Base-by-base conservation (phyloP, 768 basidiomycete genomes). In the Amanita brunnescens region DNA sequence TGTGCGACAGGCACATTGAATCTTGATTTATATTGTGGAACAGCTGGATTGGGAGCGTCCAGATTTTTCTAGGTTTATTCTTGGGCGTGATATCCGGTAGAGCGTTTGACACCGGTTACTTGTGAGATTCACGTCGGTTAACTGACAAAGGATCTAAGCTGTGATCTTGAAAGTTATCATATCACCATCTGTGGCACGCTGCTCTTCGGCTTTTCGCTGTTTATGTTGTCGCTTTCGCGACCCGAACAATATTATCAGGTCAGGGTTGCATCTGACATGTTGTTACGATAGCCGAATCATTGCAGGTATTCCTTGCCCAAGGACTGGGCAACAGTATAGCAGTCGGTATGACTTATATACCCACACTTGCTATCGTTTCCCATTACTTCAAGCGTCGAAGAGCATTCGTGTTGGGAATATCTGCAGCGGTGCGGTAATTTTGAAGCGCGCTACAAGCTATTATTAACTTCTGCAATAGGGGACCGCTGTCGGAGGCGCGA, bases 401-500 rank as follows among this genome's bases (percentile, higher is more conserved):
- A 16, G 59, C 69, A 7, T 49, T 70, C 3, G 68, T 66, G 6
- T 62, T 70, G 44, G 70, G 70, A 13, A 54, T 71, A 33, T 66
- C 63, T 18, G 64, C 67, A 16, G 61, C 70, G 13, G 71, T 67
- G 48, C 50, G 53, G 51, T 7, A 5, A 2, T 21, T 14, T 24
- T 12, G 16, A 24, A 37, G 12, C 6, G 13, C 35, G 55, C 21
- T 12, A 14, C 23, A 26, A 34, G 7, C 26, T 29, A 5, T 47
- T 35, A 20, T 16, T 44, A 39, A 24, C 16, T 23, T 12, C 18
- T 40, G 24, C 33, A 54, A 46, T 54, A 74, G 71, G 72, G 73
- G 4, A 71, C 80, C n/a, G 79, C 76, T 14, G 59, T 81, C 10
- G 83, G 84, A 2, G 81, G 79, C 8, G 70, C 78, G 20, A 58